These are phyloP conservation scores for Tephrocybe rancida DNA, from an alignment of 768 basidiomycete genomes.

Conservation along the genomic window DNA sequence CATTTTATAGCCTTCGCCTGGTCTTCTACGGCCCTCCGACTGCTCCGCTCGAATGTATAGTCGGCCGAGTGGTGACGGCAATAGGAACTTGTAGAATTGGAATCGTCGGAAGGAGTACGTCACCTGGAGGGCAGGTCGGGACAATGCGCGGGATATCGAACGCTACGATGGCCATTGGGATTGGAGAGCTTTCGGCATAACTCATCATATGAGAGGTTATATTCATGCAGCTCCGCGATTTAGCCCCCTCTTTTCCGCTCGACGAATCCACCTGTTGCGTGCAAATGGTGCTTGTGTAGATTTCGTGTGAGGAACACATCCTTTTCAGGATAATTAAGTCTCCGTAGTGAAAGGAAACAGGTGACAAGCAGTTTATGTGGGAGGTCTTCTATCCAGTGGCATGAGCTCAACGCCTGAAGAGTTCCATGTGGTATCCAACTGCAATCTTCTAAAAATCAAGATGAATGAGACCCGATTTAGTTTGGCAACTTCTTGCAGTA, in stretches of 20 bases:
- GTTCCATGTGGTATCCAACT: background rate
- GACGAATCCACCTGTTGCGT: background rate
- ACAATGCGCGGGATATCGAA: conserved; percentile 3
- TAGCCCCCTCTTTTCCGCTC: conserved; percentile 20
- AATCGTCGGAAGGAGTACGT: background rate
- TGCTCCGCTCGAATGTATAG: background rate
- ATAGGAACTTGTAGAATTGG: background rate
- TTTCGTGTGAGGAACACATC: conserved; percentile 14
- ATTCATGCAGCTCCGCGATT: conserved; percentile 16
- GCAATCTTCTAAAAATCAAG: background rate
- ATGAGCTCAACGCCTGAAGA: background rate
- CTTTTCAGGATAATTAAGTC: conserved; percentile 2
- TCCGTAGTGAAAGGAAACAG: background rate
- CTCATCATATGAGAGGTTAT: conserved; percentile 5
- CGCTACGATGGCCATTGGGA: too few species aligned
- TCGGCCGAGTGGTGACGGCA: background rate
- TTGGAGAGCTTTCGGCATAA: background rate
- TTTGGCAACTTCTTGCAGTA: too few species aligned
- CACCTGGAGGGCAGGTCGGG: background rate
- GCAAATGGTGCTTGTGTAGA: background rate
- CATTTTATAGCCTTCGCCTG: background rate
- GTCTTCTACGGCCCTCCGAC: conserved; percentile 4
- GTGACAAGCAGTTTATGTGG: background rate
- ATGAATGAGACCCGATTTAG: too few species aligned
- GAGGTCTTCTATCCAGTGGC: background rate